Evolutionary conservation across 169 alveolate species (phyloP).

Genomic region (Plasmodium knowlesi): DNA sequence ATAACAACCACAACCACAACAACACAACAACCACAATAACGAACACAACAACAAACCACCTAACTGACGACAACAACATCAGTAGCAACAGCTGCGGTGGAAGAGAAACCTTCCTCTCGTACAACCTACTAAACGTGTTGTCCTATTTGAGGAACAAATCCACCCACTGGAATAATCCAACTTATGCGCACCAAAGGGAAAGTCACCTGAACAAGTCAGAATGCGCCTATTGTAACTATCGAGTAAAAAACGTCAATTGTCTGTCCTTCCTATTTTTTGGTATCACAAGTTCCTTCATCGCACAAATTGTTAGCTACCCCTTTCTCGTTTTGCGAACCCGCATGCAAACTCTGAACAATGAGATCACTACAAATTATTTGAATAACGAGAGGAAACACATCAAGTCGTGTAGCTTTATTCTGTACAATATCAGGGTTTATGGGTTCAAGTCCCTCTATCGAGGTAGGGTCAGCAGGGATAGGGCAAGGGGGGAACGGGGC

Average conservation of each 20-base stretch:
- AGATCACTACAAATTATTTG: conserved; percentile 56
- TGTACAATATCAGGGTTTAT: conserved; percentile 36
- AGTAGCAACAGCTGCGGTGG: neutral
- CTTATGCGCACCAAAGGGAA: conserved; percentile 7
- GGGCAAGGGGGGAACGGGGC: neutral
- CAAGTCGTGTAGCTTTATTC: conserved; percentile 61
- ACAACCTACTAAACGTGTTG: neutral
- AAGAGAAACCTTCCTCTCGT: neutral
- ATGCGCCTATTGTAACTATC: conserved; percentile 49
- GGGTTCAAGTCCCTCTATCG: conserved; percentile 53
- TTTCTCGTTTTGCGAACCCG: conserved; percentile 58
- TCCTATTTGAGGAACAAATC: neutral
- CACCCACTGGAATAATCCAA: neutral
- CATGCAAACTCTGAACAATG: conserved; percentile 68
- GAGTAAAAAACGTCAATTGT: conserved; percentile 58
- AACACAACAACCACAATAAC: too few relatives aligned
- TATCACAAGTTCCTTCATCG: conserved; percentile 59
- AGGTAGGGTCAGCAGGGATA: conserved; percentile 9
- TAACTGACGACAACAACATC: neutral
- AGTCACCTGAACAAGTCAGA: conserved; percentile 6
- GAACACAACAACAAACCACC: too few relatives aligned
- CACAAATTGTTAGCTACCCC: conserved; percentile 61
- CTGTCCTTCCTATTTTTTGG: conserved; percentile 57
- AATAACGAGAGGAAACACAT: conserved; percentile 42
- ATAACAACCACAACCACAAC: too few relatives aligned